Percentiles rank a stretch among this genome's conserved stretches.
Evolutionary conservation across 2,329 filamentous ascomycete species (phyloP).

Genomic region (Pseudogymnoascus verrucosus): DNA sequence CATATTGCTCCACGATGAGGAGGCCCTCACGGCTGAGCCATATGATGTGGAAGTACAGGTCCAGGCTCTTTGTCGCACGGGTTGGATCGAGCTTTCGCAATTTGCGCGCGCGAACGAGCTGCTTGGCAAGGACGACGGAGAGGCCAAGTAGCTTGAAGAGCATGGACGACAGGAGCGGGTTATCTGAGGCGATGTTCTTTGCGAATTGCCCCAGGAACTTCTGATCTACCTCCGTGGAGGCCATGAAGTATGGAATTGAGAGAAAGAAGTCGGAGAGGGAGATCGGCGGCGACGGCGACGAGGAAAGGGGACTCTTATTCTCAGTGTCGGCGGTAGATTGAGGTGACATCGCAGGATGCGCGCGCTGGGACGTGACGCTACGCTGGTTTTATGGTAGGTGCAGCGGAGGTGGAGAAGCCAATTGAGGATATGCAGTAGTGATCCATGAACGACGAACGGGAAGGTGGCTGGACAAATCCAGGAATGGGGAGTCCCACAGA

Average conservation of each 20-base stretch:
- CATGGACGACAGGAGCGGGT: conserved; percentile 70
- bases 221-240: conserved; percentile 93
- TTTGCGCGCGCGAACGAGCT: conserved; percentile 75
- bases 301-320: conserved; percentile 1
- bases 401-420: conserved; percentile 3
- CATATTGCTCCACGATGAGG: conserved; percentile 76
- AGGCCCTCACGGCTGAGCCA: conserved; percentile 93
- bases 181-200: conserved; percentile 67
- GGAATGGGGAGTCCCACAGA: not conserved
- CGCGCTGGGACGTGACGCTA: conserved; percentile 1
- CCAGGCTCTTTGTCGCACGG: conserved; percentile 69
- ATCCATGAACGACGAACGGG: not conserved
- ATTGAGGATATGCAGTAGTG: conserved; percentile 5
- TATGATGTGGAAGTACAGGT: conserved; percentile 84
- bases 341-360: conserved; percentile 1
- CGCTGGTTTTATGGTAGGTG: conserved; percentile 2
- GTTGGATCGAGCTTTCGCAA: conserved; percentile 73
- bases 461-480: not conserved
- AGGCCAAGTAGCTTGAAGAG: conserved; percentile 88
- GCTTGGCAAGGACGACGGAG: conserved; percentile 77
- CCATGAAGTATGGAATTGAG: conserved; percentile 49
- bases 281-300: conserved; percentile 1
- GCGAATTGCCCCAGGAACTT: conserved; percentile 91
- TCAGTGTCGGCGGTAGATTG: not conserved
- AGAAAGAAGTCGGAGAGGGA: not conserved